A percentile compares a stretch with the other conserved stretches of the same genome.
Evolutionary conservation across 2,329 filamentous ascomycete genomes (phyloP).

Genomic region (Arthrocladium fulminans): DNA sequence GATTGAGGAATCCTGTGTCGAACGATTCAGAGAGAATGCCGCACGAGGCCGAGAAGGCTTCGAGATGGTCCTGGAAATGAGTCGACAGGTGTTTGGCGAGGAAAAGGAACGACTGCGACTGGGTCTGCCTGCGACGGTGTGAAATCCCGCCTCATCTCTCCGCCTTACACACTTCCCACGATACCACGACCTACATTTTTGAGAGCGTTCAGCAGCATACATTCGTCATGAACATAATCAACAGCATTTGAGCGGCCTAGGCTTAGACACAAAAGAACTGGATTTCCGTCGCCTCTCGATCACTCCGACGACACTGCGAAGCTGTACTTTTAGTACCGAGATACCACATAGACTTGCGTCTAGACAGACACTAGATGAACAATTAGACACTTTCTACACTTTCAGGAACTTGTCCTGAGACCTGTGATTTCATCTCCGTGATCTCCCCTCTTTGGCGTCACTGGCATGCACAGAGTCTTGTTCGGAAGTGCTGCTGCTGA

Average conservation of each 20-base stretch:
- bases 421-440: background rate
- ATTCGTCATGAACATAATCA: background rate
- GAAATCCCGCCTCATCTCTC: background rate
- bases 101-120: conserved; percentile 56
- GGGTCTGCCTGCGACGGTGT: conserved; percentile 13
- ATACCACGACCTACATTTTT: background rate
- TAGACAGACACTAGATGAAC: conserved; percentile 3
- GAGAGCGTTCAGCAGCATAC: background rate
- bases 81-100: conserved; percentile 80
- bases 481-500: background rate
- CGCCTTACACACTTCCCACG: conserved; percentile 1
- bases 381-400: conserved; percentile 3
- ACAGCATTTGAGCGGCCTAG: background rate
- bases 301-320: background rate
- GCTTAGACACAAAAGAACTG: background rate
- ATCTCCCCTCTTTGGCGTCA: background rate
- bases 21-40: conserved; percentile 85
- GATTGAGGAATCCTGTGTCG: conserved; percentile 86
- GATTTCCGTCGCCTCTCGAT: background rate
- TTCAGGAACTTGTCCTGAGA: background rate
- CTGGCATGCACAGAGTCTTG: background rate
- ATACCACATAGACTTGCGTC: conserved; percentile 5
- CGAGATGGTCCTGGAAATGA: conserved; percentile 89
- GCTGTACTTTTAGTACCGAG: background rate
- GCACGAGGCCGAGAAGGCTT: conserved; percentile 86